Evolutionary conservation across 73 alveolate species (phyloP).

Genomic region (Diophrys appendiculata): DNA sequence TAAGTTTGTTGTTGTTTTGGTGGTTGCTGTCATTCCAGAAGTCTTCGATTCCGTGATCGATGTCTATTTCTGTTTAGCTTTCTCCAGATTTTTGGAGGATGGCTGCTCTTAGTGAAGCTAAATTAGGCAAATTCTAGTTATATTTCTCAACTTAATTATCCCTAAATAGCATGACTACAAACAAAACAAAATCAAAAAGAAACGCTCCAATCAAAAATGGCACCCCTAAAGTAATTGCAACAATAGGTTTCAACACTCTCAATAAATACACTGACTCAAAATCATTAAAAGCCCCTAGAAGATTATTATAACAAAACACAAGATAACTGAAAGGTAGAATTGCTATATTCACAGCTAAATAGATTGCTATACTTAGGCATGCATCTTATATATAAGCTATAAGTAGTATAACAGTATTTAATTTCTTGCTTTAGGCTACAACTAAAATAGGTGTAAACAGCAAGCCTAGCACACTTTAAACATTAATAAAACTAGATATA

Average conservation of each 20-base stretch:
- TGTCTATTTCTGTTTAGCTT: too few relatives aligned
- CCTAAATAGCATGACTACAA: neutral
- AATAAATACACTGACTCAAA: too few relatives aligned
- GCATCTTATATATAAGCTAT: neutral
- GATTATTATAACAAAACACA: neutral
- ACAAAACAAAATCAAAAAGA: neutral
- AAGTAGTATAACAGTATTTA: too few relatives aligned
- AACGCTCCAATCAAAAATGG: neutral
- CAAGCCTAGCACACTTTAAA: neutral
- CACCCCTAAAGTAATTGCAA: neutral
- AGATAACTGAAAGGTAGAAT: neutral
- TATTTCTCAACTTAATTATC: neutral
- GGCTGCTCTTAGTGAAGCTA: too few relatives aligned
- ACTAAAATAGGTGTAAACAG: neutral
- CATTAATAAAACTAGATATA: neutral
- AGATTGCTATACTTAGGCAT: neutral
- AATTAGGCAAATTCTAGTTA: too few relatives aligned
- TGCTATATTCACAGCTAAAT: neutral
- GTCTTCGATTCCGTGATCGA: too few relatives aligned
- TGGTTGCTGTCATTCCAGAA: too few relatives aligned
- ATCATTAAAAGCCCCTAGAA: neutral
- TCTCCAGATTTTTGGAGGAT: too few relatives aligned
- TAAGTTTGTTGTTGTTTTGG: too few relatives aligned
- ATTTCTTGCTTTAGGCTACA: neutral
- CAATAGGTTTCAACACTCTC: neutral